Base-by-base conservation (phyloP, 2,329 filamentous ascomycete species). In the Fusarium ambrosium region DNA sequence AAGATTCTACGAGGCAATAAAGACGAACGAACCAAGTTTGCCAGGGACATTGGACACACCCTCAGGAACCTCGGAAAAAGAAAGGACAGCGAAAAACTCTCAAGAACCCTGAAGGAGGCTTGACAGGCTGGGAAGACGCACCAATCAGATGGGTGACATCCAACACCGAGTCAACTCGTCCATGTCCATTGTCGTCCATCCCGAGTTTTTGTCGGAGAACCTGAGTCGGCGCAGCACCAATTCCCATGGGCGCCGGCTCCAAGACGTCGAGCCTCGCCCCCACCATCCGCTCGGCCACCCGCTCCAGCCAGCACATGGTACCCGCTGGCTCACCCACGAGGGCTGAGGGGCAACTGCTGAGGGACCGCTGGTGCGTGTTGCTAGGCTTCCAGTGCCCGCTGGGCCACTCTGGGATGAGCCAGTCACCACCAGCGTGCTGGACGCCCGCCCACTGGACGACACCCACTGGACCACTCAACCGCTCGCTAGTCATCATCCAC, bases 141-240 rank as follows among this genome's bases (percentile, higher is more conserved):
- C 74, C 77, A 79, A 79, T 77, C 71, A 77, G 65, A 53, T 29
- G 24, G 41, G 24, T 36, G 32, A 56, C 62, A 71, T 74, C 60
- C 70, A 76, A 73, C 72, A 76, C 76, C 67, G 71, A 76, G 68
- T 74, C 71, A 66, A 64, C 51, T 36, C 58, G 63, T 65, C 62
- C 66, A 62, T 53, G 53, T 62, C 51, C 55, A 66, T 70, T 69
- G 63, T 72, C 73, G 69, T 63, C 66, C 69, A 67, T 79, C 72
- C 73, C 77, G 77, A 79, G 75, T 73, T 76, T 79, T 79, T 78
- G 77, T 78, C 77, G 77, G 76, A 67, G 69, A 77, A 64, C 66
- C 64, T 72, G 73, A 73, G 69, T 76, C 64, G 68, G 73, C 37
- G 66, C 72, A 68, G 61, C 27, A 55, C 65, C 41, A 66, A 41